Evolutionary conservation across 1,139 yeast species (phyloP).

Genomic region (Magnusiomyces magnusii): DNA sequence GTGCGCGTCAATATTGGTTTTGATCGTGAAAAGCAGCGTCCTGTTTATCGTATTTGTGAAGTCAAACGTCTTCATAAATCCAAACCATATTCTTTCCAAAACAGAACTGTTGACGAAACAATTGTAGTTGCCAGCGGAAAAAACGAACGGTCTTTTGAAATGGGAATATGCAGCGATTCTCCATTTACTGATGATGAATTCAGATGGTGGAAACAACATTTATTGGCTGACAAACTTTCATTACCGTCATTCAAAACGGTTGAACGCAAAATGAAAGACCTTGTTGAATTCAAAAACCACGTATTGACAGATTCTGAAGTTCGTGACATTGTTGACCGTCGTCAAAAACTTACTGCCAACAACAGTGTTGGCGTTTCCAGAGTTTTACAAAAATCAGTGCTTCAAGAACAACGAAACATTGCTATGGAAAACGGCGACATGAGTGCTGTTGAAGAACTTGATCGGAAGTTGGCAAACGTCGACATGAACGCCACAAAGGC

Average conservation of each 20-base stretch:
- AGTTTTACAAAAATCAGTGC: constrained; percentile 64
- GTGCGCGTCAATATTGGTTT: constrained; percentile 77
- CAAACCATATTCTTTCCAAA: constrained; percentile 50
- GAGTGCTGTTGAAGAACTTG: constrained; percentile 46
- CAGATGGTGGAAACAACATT: constrained; percentile 54
- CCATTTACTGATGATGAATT: constrained; percentile 64
- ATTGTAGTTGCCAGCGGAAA: constrained; percentile 56
- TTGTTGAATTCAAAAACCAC: constrained; percentile 53
- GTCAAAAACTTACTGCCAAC: constrained; percentile 48
- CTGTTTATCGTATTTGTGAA: constrained; percentile 79
- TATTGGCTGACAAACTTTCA: constrained; percentile 51
- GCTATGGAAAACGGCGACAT: constrained; percentile 62
- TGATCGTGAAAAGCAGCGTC: constrained; percentile 52
- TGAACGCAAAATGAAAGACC: constrained; percentile 55
- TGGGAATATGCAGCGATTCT: constrained; percentile 73
- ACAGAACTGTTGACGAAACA: constrained; percentile 34
- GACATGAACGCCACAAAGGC: constrained; percentile 23
- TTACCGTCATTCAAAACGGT: constrained; percentile 61
- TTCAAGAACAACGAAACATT: constrained; percentile 67
- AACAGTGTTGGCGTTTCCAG: constrained; percentile 56
- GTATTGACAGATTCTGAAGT: constrained; percentile 70
- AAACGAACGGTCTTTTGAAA: constrained; percentile 63
- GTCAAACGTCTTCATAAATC: constrained; percentile 57
- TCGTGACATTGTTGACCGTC: constrained; percentile 68
- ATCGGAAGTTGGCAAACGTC: constrained; percentile 43